phyloP scores from a whole-genome alignment of 495 filamentous ascomycete species.

The Hypoxylon rickii region DNA sequence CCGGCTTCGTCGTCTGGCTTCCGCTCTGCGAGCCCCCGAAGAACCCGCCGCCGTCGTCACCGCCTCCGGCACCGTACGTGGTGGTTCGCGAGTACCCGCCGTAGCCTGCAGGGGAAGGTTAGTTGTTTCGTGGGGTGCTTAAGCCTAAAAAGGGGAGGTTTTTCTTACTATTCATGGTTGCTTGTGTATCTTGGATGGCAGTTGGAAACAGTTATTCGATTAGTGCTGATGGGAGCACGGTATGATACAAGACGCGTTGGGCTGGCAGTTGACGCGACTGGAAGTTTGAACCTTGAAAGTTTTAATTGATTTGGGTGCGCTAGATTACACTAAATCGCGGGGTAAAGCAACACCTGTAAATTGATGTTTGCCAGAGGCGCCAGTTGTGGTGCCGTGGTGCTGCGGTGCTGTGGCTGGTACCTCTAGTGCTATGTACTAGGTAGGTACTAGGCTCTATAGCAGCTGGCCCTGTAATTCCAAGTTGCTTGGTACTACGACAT shows the following conservation, averaged over 20 bases:
- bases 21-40: slow-evolving; percentile 50
- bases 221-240: too few species aligned
- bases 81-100: slow-evolving; percentile 45
- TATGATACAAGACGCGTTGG: slow-evolving; percentile 30
- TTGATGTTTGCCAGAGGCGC: too few species aligned
- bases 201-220: too few species aligned
- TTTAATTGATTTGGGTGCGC: slow-evolving; percentile 25
- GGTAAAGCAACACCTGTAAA: too few species aligned
- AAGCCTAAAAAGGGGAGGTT: not conserved
- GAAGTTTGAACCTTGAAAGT: not conserved
- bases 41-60: slow-evolving; percentile 53
- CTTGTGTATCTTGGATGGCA: not conserved
- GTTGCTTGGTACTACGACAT: too few species aligned
- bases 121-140: not conserved
- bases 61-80: slow-evolving; percentile 44
- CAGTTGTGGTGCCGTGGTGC: too few species aligned
- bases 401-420: slow-evolving; percentile 12
- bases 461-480: too few species aligned
- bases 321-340: slow-evolving; percentile 28
- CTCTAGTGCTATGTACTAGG: not conserved
- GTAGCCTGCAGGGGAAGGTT: slow-evolving; percentile 43
- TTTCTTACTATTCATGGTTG: slow-evolving; percentile 33
- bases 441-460: too few species aligned
- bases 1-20: slow-evolving; percentile 46
- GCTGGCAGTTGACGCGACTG: slow-evolving; percentile 27